Evolutionary conservation across 2,329 filamentous ascomycete genomes (phyloP).

Genomic region (Trichoderma brevicompactum): DNA sequence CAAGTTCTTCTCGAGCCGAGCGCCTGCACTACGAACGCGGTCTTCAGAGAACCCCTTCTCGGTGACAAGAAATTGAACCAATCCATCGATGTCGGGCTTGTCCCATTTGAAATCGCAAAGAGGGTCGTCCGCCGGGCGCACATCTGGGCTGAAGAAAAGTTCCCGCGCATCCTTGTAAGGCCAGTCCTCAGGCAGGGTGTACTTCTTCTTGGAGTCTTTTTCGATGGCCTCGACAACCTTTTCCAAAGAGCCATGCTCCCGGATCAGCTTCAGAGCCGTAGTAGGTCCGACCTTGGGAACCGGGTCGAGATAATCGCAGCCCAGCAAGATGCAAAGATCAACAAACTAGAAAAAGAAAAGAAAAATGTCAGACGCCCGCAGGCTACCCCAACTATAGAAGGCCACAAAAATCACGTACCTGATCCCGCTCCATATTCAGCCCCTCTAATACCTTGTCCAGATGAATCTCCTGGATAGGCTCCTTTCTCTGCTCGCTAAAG

Average conservation of each 20-base stretch:
- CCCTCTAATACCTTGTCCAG: conserved; percentile 86
- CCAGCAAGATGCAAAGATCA: conserved; percentile 94
- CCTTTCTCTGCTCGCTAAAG: conserved; percentile 95
- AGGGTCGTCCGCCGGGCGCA: conserved; percentile 78
- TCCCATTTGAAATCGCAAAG: conserved; percentile 99
- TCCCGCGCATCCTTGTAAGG: conserved; percentile 89
- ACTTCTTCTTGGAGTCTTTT: conserved; percentile 77
- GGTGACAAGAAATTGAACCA: conserved; percentile 85
- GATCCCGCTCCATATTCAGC: conserved; percentile 81
- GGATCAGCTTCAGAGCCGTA: conserved; percentile 91
- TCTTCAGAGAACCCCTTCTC: conserved; percentile 99
- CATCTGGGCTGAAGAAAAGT: conserved; percentile 90
- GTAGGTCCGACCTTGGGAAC: conserved; percentile 92
- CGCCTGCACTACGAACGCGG: conserved; percentile 78
- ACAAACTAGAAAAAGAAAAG: conserved; percentile 66
- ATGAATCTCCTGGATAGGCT: conserved; percentile 95
- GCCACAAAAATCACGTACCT: conserved; percentile 56
- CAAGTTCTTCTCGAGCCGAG: conserved; percentile 83
- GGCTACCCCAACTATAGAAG: neutral
- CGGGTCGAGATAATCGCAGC: conserved; percentile 96
- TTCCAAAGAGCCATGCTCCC: conserved; percentile 86
- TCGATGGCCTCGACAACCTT: conserved; percentile 82
- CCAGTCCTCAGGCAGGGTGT: conserved; percentile 92
- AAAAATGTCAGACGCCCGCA: neutral
- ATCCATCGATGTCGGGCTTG: conserved; percentile 83